Base-by-base conservation (phyloP, 768 basidiomycete species). In the Suillus hirtellus region DNA sequence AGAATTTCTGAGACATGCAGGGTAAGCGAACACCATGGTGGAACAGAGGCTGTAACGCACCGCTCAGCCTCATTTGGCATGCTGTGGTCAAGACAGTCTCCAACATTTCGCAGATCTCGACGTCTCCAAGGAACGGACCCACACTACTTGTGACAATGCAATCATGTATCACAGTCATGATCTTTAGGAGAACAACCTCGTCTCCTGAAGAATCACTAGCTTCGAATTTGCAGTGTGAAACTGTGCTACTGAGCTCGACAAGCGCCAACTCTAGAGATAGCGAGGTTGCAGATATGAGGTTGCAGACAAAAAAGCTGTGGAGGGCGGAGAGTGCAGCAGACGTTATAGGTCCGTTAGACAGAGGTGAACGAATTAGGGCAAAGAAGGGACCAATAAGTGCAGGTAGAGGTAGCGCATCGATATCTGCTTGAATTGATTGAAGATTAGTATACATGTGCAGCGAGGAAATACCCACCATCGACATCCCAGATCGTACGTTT, bases 181-280 rank as follows among this genome's bases (percentile, higher is more conserved):
- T 95, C 74, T 89, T 92, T 66, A 96, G 83, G 8, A 99, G 81
- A 10, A 98, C 96, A 9, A 97, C 92, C 75, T 99, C 97, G 76
- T 99, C 97, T 6, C 94, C 92, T n/a, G 95, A 94, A 2, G 93
- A 93, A 72, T 98, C 95, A 70, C 93, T 96, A 4, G 93, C 93
- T 77, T 99, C 96, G 71, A 99, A 99, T 78, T 96, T 95, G 83
- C 96, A 98, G 71, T 94, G 93, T 6, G 96, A 94, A 14, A 96
- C 86, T 0, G 96, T 89, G 64, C 85, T 89, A 73, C 95, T 96
- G 63, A 97, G 82, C 65, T 94, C 92, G 19, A 87, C 81, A 59
- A 99, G 82, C 6, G 90, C 90, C 60, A 78, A 72, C 66, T 89
- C 83, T 65, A 96, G 76, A 43, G 81, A 78, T 58, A 81, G 65